Base-by-base conservation (phyloP, 352 stramenopile genomes). In the Phytopythium delawarense region DNA sequence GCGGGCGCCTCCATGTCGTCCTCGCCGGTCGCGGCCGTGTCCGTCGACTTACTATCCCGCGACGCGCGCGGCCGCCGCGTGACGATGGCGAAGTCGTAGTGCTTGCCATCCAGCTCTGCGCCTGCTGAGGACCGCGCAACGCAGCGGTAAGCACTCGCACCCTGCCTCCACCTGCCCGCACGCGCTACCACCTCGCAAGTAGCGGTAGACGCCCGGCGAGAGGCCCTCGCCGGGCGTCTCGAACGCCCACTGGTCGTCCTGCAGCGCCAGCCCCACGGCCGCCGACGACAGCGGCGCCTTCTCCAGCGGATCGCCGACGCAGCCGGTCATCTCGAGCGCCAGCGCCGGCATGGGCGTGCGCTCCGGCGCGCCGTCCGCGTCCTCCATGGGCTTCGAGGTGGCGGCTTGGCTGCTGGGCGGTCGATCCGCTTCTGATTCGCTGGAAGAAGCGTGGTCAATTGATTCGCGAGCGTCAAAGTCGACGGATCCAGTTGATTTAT, bases 71-170 rank as follows among this genome's bases (percentile, higher is more conserved):
- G 59, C 0, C 67, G 66, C n/a, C 74, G 73, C 16, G 84, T 93
- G 39, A 93, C 80, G 50, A 93, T 79, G 13, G 84, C 81, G 69
- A 91, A 93, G 62, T 93, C 84, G 60, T 91, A 91, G 15, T 63
- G 64, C 39, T 62, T 61, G 20, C 70, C 70, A 0, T 89, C 69
- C 40, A 91, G 52, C 45, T 91, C 78, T 8, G 69, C 65, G 34
- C 71, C 74, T 55, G 42, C 57, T 55, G 15, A 54, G 28, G 28
- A 37, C 45, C 44, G 40, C 39, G 23, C 21, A 7, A n/a, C 61
- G 18, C n/a, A 44, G 13, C 18, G 5, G n/a, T 34, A 59, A 46
- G 40, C 15, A n/a, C 42, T 11, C 35, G 34, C 21, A 16, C 55
- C 8, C 28, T 21, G 4, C 35, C 48, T 39, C 35, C 18, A 68